A percentile compares a stretch with the other conserved stretches of the same genome.
Conservation (phyloP, 768 basidiomycete genomes). For the Infundibulicybe gibba region DNA sequence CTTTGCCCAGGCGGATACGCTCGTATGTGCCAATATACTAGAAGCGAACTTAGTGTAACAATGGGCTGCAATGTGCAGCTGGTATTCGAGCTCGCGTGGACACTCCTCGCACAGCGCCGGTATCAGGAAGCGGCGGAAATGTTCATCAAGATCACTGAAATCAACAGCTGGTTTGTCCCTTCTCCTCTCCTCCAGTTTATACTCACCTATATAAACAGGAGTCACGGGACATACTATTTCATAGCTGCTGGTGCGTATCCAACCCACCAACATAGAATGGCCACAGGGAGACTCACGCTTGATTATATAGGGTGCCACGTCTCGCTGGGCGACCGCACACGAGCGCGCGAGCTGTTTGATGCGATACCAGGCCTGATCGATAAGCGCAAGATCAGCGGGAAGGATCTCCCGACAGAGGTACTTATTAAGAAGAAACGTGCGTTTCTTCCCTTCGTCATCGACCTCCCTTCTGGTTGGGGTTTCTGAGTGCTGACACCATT, state of each 20-base stretch:
- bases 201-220: conserved; percentile 36
- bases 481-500: neutral
- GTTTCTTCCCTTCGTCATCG: conserved; percentile 13
- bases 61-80: conserved; percentile 37
- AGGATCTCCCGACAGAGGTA: conserved; percentile 70
- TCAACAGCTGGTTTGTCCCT: conserved; percentile 64
- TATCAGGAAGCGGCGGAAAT: conserved; percentile 67
- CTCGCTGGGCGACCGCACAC: conserved; percentile 47
- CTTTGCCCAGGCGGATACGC: conserved; percentile 70
- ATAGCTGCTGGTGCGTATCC: conserved; percentile 55
- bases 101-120: conserved; percentile 55
- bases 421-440: conserved; percentile 75
- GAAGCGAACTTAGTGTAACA: neutral
- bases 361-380: conserved; percentile 56
- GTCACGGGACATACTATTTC: conserved; percentile 76
- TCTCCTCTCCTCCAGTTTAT: neutral
- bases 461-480: neutral
- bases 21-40: conserved; percentile 37
- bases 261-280: neutral
- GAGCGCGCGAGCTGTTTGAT: conserved; percentile 62
- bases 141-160: conserved; percentile 58
- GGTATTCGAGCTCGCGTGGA: conserved; percentile 79
- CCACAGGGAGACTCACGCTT: neutral
- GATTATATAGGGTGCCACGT: conserved; percentile 52
- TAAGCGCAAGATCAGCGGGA: conserved; percentile 60